Evolutionary conservation across 306 rosid genomes (phyloP).

Genomic region (Amphicarpaea edgeworthii): DNA sequence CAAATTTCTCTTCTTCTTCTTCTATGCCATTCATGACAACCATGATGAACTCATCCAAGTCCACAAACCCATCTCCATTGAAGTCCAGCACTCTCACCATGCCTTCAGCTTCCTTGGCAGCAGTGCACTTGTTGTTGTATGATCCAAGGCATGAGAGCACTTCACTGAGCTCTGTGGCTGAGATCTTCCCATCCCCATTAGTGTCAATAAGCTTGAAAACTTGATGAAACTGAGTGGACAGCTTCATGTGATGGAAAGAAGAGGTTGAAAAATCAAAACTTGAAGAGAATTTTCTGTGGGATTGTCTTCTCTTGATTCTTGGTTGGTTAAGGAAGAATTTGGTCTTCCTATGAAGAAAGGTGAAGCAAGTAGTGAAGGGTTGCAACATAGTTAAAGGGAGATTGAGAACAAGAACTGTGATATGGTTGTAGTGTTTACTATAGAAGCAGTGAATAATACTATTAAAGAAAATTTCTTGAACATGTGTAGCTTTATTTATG

Average conservation of each 20-base stretch:
- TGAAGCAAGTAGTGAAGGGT: conserved; percentile 51
- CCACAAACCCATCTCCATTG: conserved; percentile 76
- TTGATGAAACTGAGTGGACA: conserved; percentile 64
- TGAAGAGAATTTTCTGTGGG: conserved; percentile 46
- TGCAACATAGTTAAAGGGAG: conserved; percentile 41
- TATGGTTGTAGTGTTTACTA: background rate
- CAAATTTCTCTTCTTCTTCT: background rate
- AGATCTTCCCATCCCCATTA: conserved; percentile 74
- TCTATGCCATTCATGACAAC: conserved; percentile 47
- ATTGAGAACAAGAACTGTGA: conserved; percentile 5
- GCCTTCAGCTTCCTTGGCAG: conserved; percentile 65
- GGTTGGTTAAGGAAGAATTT: conserved; percentile 39
- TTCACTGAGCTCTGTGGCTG: conserved; percentile 62
- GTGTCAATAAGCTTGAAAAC: conserved; percentile 71
- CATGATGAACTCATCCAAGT: conserved; percentile 82
- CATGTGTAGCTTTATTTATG: background rate
- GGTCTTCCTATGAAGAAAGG: conserved; percentile 49
- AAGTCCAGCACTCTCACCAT: conserved; percentile 66
- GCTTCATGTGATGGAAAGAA: conserved; percentile 56
- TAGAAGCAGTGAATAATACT: background rate
- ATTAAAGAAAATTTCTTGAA: background rate
- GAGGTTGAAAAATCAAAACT: conserved; percentile 46
- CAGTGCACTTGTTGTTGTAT: conserved; percentile 45
- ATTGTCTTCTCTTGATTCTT: conserved; percentile 31
- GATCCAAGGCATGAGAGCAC: conserved; percentile 60